Evolutionary conservation across 116 monocot genomes (phyloP).

Genomic region (Trichopus zeylanicus): DNA sequence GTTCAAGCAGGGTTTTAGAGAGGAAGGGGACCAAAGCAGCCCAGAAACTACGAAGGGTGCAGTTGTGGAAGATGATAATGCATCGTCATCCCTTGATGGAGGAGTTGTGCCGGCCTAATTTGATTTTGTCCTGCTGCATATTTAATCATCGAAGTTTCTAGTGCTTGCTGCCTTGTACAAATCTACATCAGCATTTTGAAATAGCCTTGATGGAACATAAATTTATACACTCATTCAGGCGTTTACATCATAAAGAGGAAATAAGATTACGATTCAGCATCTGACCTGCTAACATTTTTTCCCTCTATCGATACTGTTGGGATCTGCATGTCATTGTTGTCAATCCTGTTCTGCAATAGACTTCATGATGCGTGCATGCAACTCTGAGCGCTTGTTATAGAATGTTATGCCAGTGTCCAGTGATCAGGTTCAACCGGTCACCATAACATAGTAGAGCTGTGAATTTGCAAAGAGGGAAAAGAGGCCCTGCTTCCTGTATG

Average conservation of each 20-base stretch:
- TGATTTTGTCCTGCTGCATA: neutral
- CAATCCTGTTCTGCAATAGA: no score
- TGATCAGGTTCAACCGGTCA: neutral
- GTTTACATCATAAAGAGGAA: no score
- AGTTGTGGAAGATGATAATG: conserved; percentile 9
- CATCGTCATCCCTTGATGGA: conserved; percentile 33
- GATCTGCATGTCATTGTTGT: no score
- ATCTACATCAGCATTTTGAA: conserved; percentile 1
- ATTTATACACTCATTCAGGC: neutral
- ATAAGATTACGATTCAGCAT: no score
- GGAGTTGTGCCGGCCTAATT: conserved; percentile 52
- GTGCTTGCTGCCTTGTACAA: conserved; percentile 1
- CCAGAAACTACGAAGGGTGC: neutral
- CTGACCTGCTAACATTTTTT: no score
- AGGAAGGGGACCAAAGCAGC: conserved; percentile 22
- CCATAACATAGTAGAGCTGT: neutral
- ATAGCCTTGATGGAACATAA: neutral
- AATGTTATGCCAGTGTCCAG: neutral
- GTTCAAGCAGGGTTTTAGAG: conserved; percentile 60
- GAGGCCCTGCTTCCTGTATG: neutral
- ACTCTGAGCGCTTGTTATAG: no score
- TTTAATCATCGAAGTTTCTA: neutral
- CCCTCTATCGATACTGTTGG: no score
- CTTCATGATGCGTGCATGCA: no score
- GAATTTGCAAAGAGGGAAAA: neutral